These are phyloP conservation scores for Sporothrix inflata DNA, from an alignment of 2,329 filamentous ascomycete species.

Conservation along the genomic window DNA sequence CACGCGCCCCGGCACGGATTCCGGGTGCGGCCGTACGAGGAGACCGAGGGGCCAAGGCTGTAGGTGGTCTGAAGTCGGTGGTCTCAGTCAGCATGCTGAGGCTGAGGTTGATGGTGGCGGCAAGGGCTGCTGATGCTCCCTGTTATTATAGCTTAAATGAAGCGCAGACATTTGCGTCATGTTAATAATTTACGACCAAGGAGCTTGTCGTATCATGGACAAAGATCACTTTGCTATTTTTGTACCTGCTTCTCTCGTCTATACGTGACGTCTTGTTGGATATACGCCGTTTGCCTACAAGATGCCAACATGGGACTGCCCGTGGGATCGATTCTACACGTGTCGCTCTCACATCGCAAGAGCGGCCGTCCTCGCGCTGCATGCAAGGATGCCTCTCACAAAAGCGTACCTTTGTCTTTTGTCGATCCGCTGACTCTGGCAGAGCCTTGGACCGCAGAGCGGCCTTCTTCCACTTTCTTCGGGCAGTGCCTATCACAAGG, in stretches of 20 bases:
- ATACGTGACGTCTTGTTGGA: too few relatives aligned
- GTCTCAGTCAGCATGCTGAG: neutral
- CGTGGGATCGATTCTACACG: too few relatives aligned
- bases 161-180: neutral
- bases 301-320: too few relatives aligned
- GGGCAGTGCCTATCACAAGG: neutral
- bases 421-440: too few relatives aligned
- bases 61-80: neutral
- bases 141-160: neutral
- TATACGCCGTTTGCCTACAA: too few relatives aligned
- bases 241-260: too few relatives aligned
- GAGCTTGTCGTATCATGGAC: neutral
- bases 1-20: slow-evolving; percentile 67
- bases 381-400: neutral
- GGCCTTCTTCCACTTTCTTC: neutral
- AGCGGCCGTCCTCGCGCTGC: too few relatives aligned
- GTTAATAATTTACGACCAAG: neutral
- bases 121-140: too few relatives aligned
- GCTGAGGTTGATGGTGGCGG: neutral
- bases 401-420: neutral
- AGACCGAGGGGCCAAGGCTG: slow-evolving; percentile 30
- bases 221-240: too few relatives aligned
- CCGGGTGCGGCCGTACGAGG: slow-evolving; percentile 45
- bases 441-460: neutral
- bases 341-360: too few relatives aligned